Percentiles rank a stretch among this genome's conserved stretches.
Evolutionary conservation across 1,139 yeast genomes (phyloP).

Genomic region (Lodderomyces beijingensis): DNA sequence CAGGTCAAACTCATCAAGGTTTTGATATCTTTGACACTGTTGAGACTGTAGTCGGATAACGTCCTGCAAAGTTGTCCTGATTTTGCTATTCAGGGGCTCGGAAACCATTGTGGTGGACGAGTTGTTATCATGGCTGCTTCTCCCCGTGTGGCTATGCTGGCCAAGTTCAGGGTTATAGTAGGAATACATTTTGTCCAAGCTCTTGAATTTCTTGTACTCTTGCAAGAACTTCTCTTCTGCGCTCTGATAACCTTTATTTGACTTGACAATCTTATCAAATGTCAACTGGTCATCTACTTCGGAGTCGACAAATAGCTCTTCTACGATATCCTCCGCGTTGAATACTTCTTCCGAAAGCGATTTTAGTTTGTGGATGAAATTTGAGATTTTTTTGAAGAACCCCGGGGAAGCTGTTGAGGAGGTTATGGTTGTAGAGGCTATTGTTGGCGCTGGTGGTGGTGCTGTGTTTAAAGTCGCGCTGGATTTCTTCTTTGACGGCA

Average conservation of each 20-base stretch:
- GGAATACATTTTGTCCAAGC: constrained; percentile 32
- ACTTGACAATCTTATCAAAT: constrained; percentile 20
- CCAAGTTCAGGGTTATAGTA: constrained; percentile 9
- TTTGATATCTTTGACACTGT: constrained; percentile 4
- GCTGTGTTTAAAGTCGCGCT: not conserved
- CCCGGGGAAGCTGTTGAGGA: constrained; percentile 4
- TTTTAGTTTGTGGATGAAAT: constrained; percentile 29
- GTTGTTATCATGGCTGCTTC: constrained; percentile 6
- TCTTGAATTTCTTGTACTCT: constrained; percentile 30
- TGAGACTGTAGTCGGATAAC: constrained; percentile 18
- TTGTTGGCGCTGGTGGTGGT: constrained; percentile 2
- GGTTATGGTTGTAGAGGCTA: constrained; percentile 1
- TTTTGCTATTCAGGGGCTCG: constrained; percentile 3
- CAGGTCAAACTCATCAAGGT: constrained; percentile 8
- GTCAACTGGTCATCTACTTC: constrained; percentile 24
- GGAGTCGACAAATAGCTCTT: constrained; percentile 38
- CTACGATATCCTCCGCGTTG: constrained; percentile 36
- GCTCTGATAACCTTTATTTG: constrained; percentile 18
- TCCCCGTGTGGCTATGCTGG: constrained; percentile 10
- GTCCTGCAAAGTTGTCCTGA: constrained; percentile 21
- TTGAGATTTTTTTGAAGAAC: constrained; percentile 30
- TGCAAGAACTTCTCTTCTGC: constrained; percentile 32
- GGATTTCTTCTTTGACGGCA: not conserved
- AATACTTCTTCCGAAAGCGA: constrained; percentile 42
- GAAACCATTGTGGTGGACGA: constrained; percentile 5